phyloP scores from a whole-genome alignment of 163 green algal species.

The Scenedesmus sp. region DNA sequence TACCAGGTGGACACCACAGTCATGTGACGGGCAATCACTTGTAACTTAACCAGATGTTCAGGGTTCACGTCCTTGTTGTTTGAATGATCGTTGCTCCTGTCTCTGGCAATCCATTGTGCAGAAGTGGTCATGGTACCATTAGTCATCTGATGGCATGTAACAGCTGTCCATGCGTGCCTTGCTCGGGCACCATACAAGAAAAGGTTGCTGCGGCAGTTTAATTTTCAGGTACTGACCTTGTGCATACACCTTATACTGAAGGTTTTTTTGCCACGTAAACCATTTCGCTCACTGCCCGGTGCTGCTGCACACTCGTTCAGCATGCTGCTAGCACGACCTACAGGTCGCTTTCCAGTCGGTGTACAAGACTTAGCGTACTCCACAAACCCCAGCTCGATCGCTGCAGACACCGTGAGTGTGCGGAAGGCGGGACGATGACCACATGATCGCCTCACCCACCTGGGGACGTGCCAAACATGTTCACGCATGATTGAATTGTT shows the following conservation, averaged over 20 bases:
- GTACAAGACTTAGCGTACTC: conserved; percentile 32
- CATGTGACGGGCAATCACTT: too few relatives aligned
- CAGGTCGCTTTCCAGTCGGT: conserved; percentile 45
- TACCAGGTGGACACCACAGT: too few relatives aligned
- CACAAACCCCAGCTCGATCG: neutral
- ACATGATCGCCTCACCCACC: neutral
- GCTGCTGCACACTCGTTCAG: neutral
- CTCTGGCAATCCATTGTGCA: too few relatives aligned
- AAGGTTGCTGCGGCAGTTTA: too few relatives aligned
- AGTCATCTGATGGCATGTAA: neutral
- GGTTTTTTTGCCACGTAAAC: neutral
- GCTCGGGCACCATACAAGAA: too few relatives aligned
- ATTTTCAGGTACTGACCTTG: neutral
- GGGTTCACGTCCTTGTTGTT: too few relatives aligned
- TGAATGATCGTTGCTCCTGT: too few relatives aligned
- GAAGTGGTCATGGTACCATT: too few relatives aligned
- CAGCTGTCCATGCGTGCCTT: neutral
- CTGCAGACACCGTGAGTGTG: conserved; percentile 40
- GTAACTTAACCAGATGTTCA: too few relatives aligned
- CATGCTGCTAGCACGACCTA: conserved; percentile 8
- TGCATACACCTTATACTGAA: neutral
- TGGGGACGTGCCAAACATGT: neutral
- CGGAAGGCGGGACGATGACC: neutral
- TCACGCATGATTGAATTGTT: neutral
- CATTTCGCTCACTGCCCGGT: neutral